Conservation (phyloP, 2,329 filamentous ascomycete species). For the Aspergillus intermedius region DNA sequence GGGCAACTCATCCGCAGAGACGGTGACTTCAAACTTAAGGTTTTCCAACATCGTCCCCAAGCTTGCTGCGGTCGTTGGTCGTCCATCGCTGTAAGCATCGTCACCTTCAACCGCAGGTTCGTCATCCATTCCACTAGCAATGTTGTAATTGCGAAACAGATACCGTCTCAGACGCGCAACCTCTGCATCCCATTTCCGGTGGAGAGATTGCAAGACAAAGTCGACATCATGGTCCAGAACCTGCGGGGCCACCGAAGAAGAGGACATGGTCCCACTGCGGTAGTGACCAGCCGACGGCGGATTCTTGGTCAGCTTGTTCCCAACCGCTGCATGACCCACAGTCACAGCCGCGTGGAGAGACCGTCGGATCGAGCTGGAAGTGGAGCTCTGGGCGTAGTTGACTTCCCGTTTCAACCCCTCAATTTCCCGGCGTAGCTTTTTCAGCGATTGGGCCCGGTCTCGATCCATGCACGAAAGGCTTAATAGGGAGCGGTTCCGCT, state of each 20-base stretch:
- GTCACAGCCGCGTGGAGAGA: conserved; percentile 37
- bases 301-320: conserved; percentile 29
- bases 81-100: conserved; percentile 31
- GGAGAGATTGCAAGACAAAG: conserved; percentile 35
- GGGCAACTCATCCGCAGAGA: conserved; percentile 22
- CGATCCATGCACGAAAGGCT: conserved; percentile 58
- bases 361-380: conserved; percentile 37
- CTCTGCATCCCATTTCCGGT: conserved; percentile 42
- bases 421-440: conserved; percentile 52
- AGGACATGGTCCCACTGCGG: conserved; percentile 1
- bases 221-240: conserved; percentile 35
- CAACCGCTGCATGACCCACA: conserved; percentile 22
- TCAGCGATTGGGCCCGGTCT: conserved; percentile 56
- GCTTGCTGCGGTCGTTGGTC: conserved; percentile 33
- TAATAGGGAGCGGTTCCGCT: conserved; percentile 57
- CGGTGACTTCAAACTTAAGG: conserved; percentile 29
- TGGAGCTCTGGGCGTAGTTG: conserved; percentile 22
- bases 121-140: conserved; percentile 29
- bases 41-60: conserved; percentile 34
- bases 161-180: conserved; percentile 38
- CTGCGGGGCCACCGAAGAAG: conserved; percentile 14
- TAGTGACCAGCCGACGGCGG: conserved; percentile 13
- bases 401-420: conserved; percentile 44
- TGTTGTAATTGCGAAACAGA: conserved; percentile 41
- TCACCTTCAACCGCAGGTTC: conserved; percentile 14